A percentile compares a stretch with the other conserved stretches of the same genome.
Evolutionary conservation across 768 basidiomycete genomes (phyloP).

Genomic region (Boletellus sp.): DNA sequence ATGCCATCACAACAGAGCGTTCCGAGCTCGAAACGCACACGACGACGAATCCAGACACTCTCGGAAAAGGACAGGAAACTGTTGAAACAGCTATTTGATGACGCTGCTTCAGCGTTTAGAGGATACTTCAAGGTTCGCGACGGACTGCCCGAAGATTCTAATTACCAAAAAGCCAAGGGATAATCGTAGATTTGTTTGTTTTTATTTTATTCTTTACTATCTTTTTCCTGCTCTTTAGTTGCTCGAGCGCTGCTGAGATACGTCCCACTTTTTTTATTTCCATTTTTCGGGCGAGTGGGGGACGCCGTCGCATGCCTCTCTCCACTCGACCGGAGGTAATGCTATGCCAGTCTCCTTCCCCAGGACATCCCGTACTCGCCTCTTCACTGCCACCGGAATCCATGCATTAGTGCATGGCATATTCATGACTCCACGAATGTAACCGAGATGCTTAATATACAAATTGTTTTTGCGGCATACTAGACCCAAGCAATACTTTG

Average conservation of each 20-base stretch:
- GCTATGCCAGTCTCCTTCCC: too few species aligned
- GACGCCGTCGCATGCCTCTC: too few species aligned
- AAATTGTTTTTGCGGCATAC: background rate
- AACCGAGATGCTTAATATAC: too few species aligned
- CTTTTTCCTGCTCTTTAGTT: background rate
- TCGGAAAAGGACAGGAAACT: background rate
- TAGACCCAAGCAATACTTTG: background rate
- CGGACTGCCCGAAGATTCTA: background rate
- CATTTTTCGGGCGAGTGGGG: too few species aligned
- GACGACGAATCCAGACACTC: background rate
- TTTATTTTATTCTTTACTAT: background rate
- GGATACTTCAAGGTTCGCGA: constrained; percentile 4
- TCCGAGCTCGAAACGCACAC: constrained; percentile 20
- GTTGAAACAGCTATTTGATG: constrained; percentile 8
- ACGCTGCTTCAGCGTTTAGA: constrained; percentile 16
- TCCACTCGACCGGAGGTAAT: too few species aligned
- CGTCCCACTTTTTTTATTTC: too few species aligned
- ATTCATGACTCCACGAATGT: too few species aligned
- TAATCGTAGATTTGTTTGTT: background rate
- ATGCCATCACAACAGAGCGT: constrained; percentile 26
- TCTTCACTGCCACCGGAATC: too few species aligned
- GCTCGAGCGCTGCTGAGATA: too few species aligned
- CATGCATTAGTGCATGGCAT: too few species aligned
- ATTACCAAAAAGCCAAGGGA: background rate
- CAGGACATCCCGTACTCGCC: too few species aligned